These are phyloP conservation scores for Nakazawaea siamensis DNA, from an alignment of 805 yeast species.

Conservation along the genomic window DNA sequence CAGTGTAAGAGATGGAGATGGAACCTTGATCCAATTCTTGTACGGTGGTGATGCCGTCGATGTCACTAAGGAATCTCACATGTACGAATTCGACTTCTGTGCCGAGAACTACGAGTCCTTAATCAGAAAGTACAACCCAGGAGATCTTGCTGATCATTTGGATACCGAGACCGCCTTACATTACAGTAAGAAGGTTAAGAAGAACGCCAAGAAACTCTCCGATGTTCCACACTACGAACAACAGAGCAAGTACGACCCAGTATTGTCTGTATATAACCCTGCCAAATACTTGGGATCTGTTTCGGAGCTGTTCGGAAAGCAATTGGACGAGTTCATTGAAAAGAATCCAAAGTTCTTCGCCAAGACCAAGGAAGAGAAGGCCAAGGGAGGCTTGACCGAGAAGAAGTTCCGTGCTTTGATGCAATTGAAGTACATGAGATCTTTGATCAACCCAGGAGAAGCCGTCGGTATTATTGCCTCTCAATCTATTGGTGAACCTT, in stretches of 20 bases:
- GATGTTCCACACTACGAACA: slow-evolving; percentile 58
- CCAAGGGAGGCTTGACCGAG: slow-evolving; percentile 45
- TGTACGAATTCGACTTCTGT: slow-evolving; percentile 91
- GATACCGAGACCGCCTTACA: slow-evolving; percentile 78
- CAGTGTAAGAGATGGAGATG: slow-evolving; percentile 93
- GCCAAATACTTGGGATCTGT: slow-evolving; percentile 88
- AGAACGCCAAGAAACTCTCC: slow-evolving; percentile 57
- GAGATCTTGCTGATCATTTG: slow-evolving; percentile 57
- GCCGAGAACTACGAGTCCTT: slow-evolving; percentile 83
- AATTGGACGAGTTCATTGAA: slow-evolving; percentile 63
- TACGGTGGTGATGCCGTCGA: slow-evolving; percentile 98
- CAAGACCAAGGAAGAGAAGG: slow-evolving; percentile 37
- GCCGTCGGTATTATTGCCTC: slow-evolving; percentile 98
- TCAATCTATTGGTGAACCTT: slow-evolving; percentile 98
- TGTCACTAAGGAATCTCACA: slow-evolving; percentile 88
- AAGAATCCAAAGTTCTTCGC: slow-evolving; percentile 48
- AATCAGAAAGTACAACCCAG: slow-evolving; percentile 80
- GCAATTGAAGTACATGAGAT: slow-evolving; percentile 98
- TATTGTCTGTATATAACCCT: slow-evolving; percentile 78
- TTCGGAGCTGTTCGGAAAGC: slow-evolving; percentile 79
- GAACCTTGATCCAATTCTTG: slow-evolving; percentile 85
- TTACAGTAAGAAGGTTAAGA: slow-evolving; percentile 77
- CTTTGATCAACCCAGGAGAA: slow-evolving; percentile 93
- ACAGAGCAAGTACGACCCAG: slow-evolving; percentile 73
- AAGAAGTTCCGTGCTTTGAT: slow-evolving; percentile 91